Conservation (phyloP, 2,329 filamentous ascomycete genomes). For the Talaromyces sp. region DNA sequence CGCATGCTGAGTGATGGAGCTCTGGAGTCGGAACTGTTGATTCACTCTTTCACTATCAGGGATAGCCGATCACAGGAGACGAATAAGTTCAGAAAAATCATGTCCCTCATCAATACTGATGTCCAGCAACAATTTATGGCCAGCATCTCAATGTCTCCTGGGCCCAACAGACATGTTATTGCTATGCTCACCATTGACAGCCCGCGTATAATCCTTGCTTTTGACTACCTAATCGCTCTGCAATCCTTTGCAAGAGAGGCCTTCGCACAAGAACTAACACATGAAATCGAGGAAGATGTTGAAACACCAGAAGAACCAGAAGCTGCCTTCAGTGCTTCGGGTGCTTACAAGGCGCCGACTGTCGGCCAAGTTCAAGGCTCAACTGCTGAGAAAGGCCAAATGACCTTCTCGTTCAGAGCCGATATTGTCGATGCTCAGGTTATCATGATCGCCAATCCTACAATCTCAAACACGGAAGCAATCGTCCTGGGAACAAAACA, state of each 20-base stretch:
- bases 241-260: constrained; percentile 76
- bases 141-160: constrained; percentile 85
- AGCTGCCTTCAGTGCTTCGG: constrained; percentile 25
- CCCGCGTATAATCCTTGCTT: constrained; percentile 85
- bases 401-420: constrained; percentile 79
- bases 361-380: constrained; percentile 24
- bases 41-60: constrained; percentile 89
- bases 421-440: constrained; percentile 96
- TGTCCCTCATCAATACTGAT: constrained; percentile 92
- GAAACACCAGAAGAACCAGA: constrained; percentile 33
- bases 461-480: constrained; percentile 84
- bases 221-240: constrained; percentile 91
- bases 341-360: constrained; percentile 19
- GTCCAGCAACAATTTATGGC: constrained; percentile 97
- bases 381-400: constrained; percentile 42
- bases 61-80: constrained; percentile 84
- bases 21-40: constrained; percentile 85
- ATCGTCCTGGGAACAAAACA: constrained; percentile 95
- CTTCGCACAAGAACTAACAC: constrained; percentile 50
- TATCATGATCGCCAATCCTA: constrained; percentile 91
- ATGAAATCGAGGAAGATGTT: constrained; percentile 26
- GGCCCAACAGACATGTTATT: constrained; percentile 73
- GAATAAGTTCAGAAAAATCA: constrained; percentile 97
- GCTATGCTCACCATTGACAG: constrained; percentile 93
- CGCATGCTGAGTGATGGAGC: constrained; percentile 89